A percentile compares a stretch with the other conserved stretches of the same genome.
Evolutionary conservation across 2,329 filamentous ascomycete genomes (phyloP).

Genomic region (Paecilomyces variotii): DNA sequence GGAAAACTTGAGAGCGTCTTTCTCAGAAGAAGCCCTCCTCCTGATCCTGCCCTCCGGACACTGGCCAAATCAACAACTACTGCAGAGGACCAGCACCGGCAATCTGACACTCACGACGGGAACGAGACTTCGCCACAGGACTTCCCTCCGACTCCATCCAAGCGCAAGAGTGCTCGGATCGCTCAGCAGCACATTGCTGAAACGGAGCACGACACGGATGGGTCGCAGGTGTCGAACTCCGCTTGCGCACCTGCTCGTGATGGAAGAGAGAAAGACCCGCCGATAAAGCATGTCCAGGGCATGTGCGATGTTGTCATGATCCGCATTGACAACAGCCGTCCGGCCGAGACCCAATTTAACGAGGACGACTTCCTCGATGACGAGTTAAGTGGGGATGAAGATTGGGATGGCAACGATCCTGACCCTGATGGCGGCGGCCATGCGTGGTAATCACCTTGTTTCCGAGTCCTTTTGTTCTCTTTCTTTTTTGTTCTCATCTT

Average conservation of each 20-base stretch:
- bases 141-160: conserved; percentile 13
- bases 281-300: conserved; percentile 39
- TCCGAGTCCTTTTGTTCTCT: neutral
- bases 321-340: conserved; percentile 54
- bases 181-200: conserved; percentile 21
- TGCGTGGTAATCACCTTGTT: conserved; percentile 13
- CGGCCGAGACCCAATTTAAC: conserved; percentile 49
- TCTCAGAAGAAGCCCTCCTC: conserved; percentile 24
- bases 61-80: neutral
- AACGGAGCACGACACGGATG: conserved; percentile 17
- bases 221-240: conserved; percentile 5
- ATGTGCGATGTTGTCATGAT: conserved; percentile 52
- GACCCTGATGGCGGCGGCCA: conserved; percentile 12
- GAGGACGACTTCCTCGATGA: conserved; percentile 55
- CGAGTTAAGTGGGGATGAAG: conserved; percentile 53
- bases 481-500: neutral
- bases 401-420: conserved; percentile 48
- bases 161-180: conserved; percentile 33
- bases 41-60: conserved; percentile 20
- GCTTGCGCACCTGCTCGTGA: neutral
- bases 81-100: neutral
- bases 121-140: conserved; percentile 6
- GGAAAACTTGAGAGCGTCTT: conserved; percentile 53
- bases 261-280: conserved; percentile 1
- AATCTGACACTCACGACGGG: conserved; percentile 1